Conservation (phyloP, 2,329 filamentous ascomycete species). For the Trichophyton schoenleinii region DNA sequence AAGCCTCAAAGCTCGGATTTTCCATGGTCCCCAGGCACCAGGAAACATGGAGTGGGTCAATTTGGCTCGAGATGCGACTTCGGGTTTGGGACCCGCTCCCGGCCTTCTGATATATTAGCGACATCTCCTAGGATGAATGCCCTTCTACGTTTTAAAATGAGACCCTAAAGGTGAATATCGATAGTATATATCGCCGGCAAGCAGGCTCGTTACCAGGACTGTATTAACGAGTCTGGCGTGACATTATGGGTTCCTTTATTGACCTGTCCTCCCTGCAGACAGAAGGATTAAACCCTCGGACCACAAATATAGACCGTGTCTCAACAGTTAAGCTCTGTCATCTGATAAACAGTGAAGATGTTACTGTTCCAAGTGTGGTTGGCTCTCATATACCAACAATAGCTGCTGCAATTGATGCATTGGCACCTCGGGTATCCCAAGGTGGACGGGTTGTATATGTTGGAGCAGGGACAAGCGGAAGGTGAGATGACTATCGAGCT, state of each 20-base stretch:
- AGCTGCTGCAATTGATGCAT: slow-evolving; percentile 23
- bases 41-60: no score
- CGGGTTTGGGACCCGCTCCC: no score
- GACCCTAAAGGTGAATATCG: not conserved
- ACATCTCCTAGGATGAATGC: no score
- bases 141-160: not conserved
- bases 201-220: not conserved
- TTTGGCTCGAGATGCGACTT: no score
- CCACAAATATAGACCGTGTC: slow-evolving; percentile 25
- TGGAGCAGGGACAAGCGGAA: slow-evolving; percentile 36
- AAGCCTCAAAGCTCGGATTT: no score
- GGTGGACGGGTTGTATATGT: slow-evolving; percentile 29
- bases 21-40: no score
- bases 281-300: slow-evolving; percentile 26
- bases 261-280: slow-evolving; percentile 26
- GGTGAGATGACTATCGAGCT: slow-evolving; percentile 17
- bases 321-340: slow-evolving; percentile 29
- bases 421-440: slow-evolving; percentile 21
- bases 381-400: slow-evolving; percentile 23
- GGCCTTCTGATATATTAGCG: no score
- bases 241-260: slow-evolving; percentile 10
- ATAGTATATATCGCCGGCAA: not conserved
- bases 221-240: not conserved
- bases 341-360: slow-evolving; percentile 29
- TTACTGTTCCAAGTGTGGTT: slow-evolving; percentile 22